Base-by-base conservation (phyloP, 306 rosid genomes). In the Cicer chorassanicum region DNA sequence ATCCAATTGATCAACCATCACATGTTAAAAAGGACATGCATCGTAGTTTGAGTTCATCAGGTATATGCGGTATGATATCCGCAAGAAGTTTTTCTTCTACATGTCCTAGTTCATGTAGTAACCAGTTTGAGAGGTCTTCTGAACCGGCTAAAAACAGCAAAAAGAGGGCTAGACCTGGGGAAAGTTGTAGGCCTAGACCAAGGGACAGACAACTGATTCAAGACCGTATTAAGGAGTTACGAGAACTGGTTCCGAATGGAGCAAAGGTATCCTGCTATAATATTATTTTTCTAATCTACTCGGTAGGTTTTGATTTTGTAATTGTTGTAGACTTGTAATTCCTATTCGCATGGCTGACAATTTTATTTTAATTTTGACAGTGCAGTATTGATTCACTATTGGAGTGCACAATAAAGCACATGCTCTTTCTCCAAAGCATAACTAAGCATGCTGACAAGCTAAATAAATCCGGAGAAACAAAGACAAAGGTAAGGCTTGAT, bases 161-260 rank as follows among this genome's bases (percentile, higher is more conserved):
- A 81, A 93, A 89, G 87, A 90, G 95, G 81, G 88, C 95, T 42
- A 86, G 91, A 78, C 92, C 97, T 2, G 96, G 97, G 72, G 99
- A 92, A 81, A 90, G 81, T 82, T 81, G 89, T 83, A 90, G 95
- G 83, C 99, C 99, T 57, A 88, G 99, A 79, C 99, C 97, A 24
- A 90, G 99, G 88, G 99, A 94, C 84, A 84, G 99, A 65, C 99
- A 94, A 72, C 85, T 94, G 83, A 94, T 94, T 75, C 99, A 94
- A 84, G 99, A 94, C 73, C 99, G 99, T 34, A 92, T 94, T 12
- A 92, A 94, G 82, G 99, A 94, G 82, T 86, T 94, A 75, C 87
- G 97, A 75, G 99, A 94, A 71, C 85, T 94, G 50, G 96, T 90
- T 53, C 99, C 99, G 34, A 88, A 75, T 67, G 99, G 97, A 81